Evolutionary conservation across 108 stramenopile genomes (phyloP).

Genomic region (Skeletonema marinoi): DNA sequence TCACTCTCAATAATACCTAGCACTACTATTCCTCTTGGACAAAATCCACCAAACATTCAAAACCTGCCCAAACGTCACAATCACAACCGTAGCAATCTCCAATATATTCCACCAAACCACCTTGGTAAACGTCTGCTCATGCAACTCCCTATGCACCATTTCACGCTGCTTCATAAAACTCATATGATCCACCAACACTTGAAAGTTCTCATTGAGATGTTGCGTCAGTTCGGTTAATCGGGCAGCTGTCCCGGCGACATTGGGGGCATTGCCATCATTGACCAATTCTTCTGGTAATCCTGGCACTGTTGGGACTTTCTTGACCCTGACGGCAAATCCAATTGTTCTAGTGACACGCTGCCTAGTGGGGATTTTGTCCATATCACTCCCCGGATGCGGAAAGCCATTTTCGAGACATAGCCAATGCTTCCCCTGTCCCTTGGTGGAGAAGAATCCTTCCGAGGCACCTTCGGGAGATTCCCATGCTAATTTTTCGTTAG

Average conservation of each 20-base stretch:
- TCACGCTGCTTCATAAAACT: constrained; percentile 49
- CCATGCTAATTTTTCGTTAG: constrained; percentile 34
- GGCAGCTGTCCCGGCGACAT: constrained; percentile 21
- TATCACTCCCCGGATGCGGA: constrained; percentile 5
- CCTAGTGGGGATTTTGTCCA: neutral
- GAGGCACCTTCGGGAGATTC: constrained; percentile 14
- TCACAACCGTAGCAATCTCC: constrained; percentile 39
- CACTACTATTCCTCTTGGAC: constrained; percentile 18
- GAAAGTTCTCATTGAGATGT: constrained; percentile 35
- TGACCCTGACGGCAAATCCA: constrained; percentile 45
- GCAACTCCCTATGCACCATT: constrained; percentile 44
- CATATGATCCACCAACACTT: constrained; percentile 42
- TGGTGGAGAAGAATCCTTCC: constrained; percentile 27
- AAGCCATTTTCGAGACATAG: constrained; percentile 50
- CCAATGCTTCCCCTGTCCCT: constrained; percentile 29
- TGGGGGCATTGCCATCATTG: neutral
- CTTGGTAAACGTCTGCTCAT: constrained; percentile 46
- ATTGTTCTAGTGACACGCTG: constrained; percentile 35
- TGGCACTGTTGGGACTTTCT: neutral
- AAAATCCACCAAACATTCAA: constrained; percentile 47
- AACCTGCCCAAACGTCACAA: constrained; percentile 36
- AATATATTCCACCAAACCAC: constrained; percentile 52
- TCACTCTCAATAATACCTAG: constrained; percentile 3
- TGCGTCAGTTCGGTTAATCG: constrained; percentile 34
- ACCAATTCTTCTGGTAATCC: neutral